Conservation (phyloP, 805 yeast species). For the Candida berthetii region DNA sequence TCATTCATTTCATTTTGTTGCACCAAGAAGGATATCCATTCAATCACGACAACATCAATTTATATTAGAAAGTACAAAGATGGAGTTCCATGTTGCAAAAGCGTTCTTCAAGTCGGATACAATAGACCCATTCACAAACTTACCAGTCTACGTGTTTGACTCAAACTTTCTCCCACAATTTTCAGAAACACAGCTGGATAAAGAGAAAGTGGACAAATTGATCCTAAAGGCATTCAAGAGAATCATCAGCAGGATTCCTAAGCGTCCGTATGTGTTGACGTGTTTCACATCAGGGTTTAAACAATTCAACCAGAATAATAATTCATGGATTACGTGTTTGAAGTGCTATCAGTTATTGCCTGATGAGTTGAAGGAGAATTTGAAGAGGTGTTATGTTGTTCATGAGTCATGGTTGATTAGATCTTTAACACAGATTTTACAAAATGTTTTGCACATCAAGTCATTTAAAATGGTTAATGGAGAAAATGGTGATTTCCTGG, state of each 20-base stretch:
- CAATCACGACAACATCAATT: too few species aligned
- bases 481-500: conserved; percentile 7
- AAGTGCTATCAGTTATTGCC: conserved; percentile 54
- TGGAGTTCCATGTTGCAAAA: conserved; percentile 23
- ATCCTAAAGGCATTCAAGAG: conserved; percentile 51
- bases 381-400: conserved; percentile 66
- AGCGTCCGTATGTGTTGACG: conserved; percentile 55
- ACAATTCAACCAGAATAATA: conserved; percentile 28
- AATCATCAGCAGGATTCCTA: conserved; percentile 53
- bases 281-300: conserved; percentile 82
- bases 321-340: conserved; percentile 69
- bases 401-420: conserved; percentile 90
- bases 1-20: too few species aligned
- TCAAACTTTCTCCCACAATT: conserved; percentile 72
- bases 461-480: conserved; percentile 21
- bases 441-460: conserved; percentile 52
- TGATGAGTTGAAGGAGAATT: conserved; percentile 41
- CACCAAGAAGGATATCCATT: too few species aligned
- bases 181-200: conserved; percentile 29
- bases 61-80: too few species aligned
- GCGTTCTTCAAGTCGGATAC: conserved; percentile 55
- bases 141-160: conserved; percentile 79
- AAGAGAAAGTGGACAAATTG: conserved; percentile 27
- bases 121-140: conserved; percentile 57
- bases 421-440: conserved; percentile 65